phyloP scores from a whole-genome alignment of 2,329 filamentous ascomycete genomes.

The Alternaria alternata region DNA sequence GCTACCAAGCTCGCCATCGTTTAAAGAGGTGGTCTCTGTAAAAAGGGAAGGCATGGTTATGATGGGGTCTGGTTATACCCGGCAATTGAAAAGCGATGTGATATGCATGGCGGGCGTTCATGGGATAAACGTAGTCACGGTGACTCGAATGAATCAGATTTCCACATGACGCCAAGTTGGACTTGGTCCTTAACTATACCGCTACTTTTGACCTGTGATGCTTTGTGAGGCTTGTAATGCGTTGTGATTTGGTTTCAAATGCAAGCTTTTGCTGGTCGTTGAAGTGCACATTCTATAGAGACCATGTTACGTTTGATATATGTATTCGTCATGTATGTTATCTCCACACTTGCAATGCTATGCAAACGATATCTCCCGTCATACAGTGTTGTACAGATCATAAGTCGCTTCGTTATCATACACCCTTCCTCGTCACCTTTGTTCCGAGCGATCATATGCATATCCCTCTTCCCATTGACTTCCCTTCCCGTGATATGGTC shows the following conservation, averaged over 20 bases:
- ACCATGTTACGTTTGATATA: not conserved
- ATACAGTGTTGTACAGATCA: constrained; percentile 18
- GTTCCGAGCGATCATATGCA: not conserved
- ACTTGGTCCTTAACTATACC: constrained; percentile 9
- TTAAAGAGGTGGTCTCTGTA: constrained; percentile 64
- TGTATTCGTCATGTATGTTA: not conserved
- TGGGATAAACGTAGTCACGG: constrained; percentile 47
- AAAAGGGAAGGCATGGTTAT: constrained; percentile 32
- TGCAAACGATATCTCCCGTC: not conserved
- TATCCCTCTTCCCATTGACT: not conserved
- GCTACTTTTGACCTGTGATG: not conserved
- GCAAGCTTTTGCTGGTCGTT: not conserved
- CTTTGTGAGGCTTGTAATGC: not conserved
- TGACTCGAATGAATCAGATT: constrained; percentile 50
- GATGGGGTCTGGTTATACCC: constrained; percentile 45
- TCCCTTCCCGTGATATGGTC: not conserved
- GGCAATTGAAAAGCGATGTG: constrained; percentile 45
- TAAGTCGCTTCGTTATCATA: constrained; percentile 18
- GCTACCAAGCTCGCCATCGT: constrained; percentile 99
- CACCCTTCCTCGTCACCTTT: not conserved
- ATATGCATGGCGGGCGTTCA: constrained; percentile 50
- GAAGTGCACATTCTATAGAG: not conserved
- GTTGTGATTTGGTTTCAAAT: too few species aligned
- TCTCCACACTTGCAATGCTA: not conserved
- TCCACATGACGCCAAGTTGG: constrained; percentile 39